These are phyloP conservation scores for Cryptosporidium sp. DNA, from an alignment of 169 alveolate species.

Conservation along the genomic window DNA sequence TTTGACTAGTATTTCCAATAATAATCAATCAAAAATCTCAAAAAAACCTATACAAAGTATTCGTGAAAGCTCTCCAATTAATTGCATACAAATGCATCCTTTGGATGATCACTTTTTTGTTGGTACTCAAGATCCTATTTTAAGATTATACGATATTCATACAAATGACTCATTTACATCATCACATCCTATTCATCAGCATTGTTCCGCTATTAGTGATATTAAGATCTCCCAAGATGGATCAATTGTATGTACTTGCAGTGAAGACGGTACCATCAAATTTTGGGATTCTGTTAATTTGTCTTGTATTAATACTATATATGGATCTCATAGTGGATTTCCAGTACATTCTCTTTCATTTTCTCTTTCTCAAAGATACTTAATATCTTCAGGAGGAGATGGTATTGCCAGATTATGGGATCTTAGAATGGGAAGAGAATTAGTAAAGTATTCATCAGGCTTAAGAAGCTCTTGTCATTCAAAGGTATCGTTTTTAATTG, in stretches of 20 bases:
- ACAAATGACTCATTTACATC: conserved; percentile 58
- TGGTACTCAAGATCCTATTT: conserved; percentile 57
- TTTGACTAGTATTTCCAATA: not conserved
- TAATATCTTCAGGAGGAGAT: conserved; percentile 69
- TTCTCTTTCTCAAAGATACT: conserved; percentile 49
- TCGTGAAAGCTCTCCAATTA: conserved; percentile 63
- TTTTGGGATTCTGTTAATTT: conserved; percentile 71
- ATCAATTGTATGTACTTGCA: conserved; percentile 41
- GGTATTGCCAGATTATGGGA: conserved; percentile 71
- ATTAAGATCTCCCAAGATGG: conserved; percentile 52
- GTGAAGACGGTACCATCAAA: conserved; percentile 69
- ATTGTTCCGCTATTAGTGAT: conserved; percentile 6
- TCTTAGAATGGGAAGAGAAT: conserved; percentile 56
- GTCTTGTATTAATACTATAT: conserved; percentile 40
- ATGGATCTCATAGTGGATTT: conserved; percentile 41
- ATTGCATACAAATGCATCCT: conserved; percentile 58
- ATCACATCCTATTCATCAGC: conserved; percentile 61
- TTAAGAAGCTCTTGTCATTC: conserved; percentile 54
- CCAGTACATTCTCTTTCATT: conserved; percentile 59
- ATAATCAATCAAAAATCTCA: not conserved
- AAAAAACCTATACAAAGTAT: conserved; percentile 46
- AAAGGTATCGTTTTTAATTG: conserved; percentile 49
- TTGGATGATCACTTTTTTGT: conserved; percentile 52
- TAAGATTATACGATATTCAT: conserved; percentile 55
- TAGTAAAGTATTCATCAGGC: conserved; percentile 45